Evolutionary conservation across 1,284 basidiomycete genomes (phyloP), one percentile per base, ranked within the genome.

Genomic region (Apiotrichum sp.): DNA sequence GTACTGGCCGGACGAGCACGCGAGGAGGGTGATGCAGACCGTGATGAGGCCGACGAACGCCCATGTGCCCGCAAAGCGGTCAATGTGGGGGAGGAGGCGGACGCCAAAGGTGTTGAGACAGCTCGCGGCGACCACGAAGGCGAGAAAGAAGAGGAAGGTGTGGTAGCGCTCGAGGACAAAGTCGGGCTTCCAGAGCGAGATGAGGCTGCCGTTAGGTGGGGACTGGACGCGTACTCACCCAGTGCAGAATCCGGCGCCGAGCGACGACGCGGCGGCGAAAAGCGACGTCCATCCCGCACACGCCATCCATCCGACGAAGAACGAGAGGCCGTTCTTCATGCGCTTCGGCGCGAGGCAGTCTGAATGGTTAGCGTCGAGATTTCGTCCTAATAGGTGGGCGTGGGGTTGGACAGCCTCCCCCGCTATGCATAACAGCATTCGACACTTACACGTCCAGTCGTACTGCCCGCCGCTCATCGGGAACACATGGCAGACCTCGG

Each of bases 241-340:
- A 8, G 44, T 62, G 40, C 74, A 59, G 14, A 74, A 68, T 36
- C 65, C 33, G 11, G 54, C 53, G 14, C 55, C 58, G 43, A 64
- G 60, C 14, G 67, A 69, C 10, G 59, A 57, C 8, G 53, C 70
- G 3, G 68, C 69, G 9, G 73, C 76, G 9, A 70, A 70, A 4
- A 78, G 59, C 5, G 74, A 67, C 38, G 74, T 66, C 76, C 75
- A 78, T 1, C 76, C 76, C 0, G 75, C 59, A 10, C 31, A 33
- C 2, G 52, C 50, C 51, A 61, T 58, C 59, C 59, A 61, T 6
- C 59, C 59, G 2, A 52, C 51, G 46, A 58, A 56, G 48, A 48
- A 61, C 38, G 59, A 52, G 10, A 61, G 40, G n/a, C 53, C 53
- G 4, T 29, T 31, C 40, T 55, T 55, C 22, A 48, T 33, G 10